Base-by-base conservation (phyloP, 2,329 filamentous ascomycete genomes). In the Pseudocercospora musae region DNA sequence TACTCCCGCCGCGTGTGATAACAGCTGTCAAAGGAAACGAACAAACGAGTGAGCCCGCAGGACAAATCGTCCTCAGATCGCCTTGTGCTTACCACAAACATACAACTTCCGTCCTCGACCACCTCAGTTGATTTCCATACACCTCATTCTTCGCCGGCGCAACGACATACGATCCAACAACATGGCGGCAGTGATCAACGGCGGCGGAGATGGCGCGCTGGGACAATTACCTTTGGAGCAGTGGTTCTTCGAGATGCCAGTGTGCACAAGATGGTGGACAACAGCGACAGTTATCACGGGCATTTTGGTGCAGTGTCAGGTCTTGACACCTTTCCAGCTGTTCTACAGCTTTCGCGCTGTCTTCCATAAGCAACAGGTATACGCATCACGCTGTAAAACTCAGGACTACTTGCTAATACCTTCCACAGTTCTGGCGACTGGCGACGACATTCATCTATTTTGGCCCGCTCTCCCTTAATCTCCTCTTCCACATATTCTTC, bases 211-310 rank as follows among this genome's bases (percentile, higher is more conserved):
- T 65, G 78, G 78, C 61, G 77, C 75, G 63, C 71, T 80, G 62
- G 80, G 82, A 60, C 83, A 85, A 66, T 82, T 96, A 73, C 95
- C 94, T 46, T 84, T 99, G 7, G 95, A 98, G 78, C 89, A 94
- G 70, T 99, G 95, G 95, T 98, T 97, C 78, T 97, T 92, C 84
- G 95, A 99, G 77, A 97, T 97, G 90, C 95, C 95, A 3, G 87
- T 95, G 25, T 96, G 93, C 78, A 99, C 95, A 40, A 84, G 95
- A 65, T 96, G 91, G 89, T 99, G 95, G 95, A 98, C 95, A 21
- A 93, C 92, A 23, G 92, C 93, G 4, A 96, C 93, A 0, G 87
- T 98, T 46, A 81, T 92, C 62, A 95, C 90, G 10, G 96, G 92
- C 69, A 87, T 92, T 15, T 80, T 98, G 70, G 92, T 98, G 4